These are phyloP conservation scores for Saksenaea vasiformis DNA, from an alignment of 371 early-diverging fungal genomes.

Conservation along the genomic window DNA sequence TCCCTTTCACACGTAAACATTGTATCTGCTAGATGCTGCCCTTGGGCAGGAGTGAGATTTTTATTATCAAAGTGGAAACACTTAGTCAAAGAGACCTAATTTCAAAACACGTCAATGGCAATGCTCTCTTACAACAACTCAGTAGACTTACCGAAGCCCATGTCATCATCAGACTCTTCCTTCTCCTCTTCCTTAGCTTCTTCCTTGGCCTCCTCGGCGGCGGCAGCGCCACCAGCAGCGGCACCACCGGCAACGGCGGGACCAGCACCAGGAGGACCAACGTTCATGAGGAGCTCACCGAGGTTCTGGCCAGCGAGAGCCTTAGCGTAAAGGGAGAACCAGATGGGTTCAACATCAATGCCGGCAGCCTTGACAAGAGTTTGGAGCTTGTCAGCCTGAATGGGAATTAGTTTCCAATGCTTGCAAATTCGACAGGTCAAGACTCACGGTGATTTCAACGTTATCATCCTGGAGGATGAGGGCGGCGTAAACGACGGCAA, in stretches of 20 bases:
- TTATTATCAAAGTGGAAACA: neutral
- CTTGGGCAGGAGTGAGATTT: neutral
- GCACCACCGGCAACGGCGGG: slow-evolving; percentile 58
- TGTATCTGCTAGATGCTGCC: neutral
- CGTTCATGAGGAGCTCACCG: slow-evolving; percentile 86
- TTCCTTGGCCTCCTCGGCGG: slow-evolving; percentile 52
- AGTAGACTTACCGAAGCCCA: slow-evolving; percentile 6
- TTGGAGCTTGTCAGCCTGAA: slow-evolving; percentile 92
- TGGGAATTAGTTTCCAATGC: neutral
- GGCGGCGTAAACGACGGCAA: slow-evolving; percentile 95
- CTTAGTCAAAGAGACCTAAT: slow-evolving; percentile 5
- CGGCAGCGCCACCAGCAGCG: slow-evolving; percentile 58
- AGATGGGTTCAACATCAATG: slow-evolving; percentile 93
- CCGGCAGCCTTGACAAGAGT: slow-evolving; percentile 92
- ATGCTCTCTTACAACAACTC: neutral
- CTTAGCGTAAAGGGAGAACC: slow-evolving; percentile 97
- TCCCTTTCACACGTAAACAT: neutral
- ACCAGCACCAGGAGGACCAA: slow-evolving; percentile 66
- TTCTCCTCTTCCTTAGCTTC: slow-evolving; percentile 73
- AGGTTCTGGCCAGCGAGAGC: slow-evolving; percentile 95
- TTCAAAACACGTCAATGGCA: neutral
- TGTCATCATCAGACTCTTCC: slow-evolving; percentile 93
- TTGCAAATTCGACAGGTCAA: neutral
- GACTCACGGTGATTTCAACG: slow-evolving; percentile 93
- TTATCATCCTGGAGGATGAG: slow-evolving; percentile 98